These are phyloP conservation scores for Yamadazyma phyllophila DNA, from an alignment of 805 yeast species.

Conservation along the genomic window DNA sequence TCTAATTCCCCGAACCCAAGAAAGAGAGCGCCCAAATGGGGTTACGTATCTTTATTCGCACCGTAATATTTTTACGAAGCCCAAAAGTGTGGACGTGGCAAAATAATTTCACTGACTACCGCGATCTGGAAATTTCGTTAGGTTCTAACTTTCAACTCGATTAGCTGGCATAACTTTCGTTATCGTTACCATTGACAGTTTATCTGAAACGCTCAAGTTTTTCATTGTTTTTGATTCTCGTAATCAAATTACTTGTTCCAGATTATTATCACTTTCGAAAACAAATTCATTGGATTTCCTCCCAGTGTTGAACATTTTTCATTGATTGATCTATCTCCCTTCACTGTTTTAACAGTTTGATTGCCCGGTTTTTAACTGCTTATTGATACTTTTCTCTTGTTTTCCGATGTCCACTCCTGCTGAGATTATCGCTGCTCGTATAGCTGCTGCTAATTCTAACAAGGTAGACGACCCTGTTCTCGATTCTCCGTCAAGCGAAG, in stretches of 20 bases:
- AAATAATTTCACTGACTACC: background rate
- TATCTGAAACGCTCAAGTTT: background rate
- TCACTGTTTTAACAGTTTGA: conserved; percentile 7
- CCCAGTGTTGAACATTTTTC: background rate
- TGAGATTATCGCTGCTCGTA: conserved; percentile 48
- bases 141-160: conserved; percentile 1
- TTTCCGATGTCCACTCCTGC: conserved; percentile 44
- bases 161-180: conserved; percentile 3
- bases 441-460: conserved; percentile 11
- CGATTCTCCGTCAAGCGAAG: conserved; percentile 17
- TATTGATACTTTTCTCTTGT: conserved; percentile 1
- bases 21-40: no score
- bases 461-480: conserved; percentile 7
- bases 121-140: background rate
- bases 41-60: background rate
- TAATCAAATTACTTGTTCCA: background rate
- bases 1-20: no score
- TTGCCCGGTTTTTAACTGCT: background rate
- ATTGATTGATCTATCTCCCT: conserved; percentile 1
- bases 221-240: background rate
- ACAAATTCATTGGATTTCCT: background rate
- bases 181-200: background rate
- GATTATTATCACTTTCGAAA: background rate
- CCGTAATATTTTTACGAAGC: conserved; percentile 1
- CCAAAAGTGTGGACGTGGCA: background rate